Evolutionary conservation across 2,329 filamentous ascomycete species (phyloP).

Genomic region (Plectosphaerella cucumerina): DNA sequence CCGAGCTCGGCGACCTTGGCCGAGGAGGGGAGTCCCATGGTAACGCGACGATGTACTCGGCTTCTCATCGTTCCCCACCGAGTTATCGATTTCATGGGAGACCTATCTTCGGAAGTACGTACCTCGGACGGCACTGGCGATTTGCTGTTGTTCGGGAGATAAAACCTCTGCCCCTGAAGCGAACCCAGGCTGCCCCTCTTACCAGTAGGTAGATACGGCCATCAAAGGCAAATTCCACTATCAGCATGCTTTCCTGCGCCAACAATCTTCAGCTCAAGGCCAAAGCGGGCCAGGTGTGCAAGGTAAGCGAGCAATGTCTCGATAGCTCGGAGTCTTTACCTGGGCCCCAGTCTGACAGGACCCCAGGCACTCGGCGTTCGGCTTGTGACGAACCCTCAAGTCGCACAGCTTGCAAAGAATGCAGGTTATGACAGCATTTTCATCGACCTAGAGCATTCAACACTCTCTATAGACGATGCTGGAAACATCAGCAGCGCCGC

Average conservation of each 20-base stretch:
- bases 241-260: background rate
- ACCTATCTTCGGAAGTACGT: no score
- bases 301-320: background rate
- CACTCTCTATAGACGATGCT: conserved; percentile 21
- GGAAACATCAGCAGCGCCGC: conserved; percentile 21
- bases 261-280: conserved; percentile 2
- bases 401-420: conserved; percentile 25
- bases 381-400: conserved; percentile 17
- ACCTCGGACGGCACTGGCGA: no score
- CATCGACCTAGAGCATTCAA: conserved; percentile 31
- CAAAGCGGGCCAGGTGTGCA: background rate
- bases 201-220: no score
- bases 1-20: no score
- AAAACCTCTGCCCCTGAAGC: no score
- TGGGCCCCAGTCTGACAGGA: background rate
- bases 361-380: conserved; percentile 20
- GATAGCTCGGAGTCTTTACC: no score
- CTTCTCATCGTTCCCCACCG: no score
- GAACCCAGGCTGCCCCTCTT: no score
- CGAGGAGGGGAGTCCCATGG: no score
- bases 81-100: no score
- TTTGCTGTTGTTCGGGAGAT: no score
- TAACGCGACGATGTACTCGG: no score
- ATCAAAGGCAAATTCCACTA: background rate
- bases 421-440: conserved; percentile 29